Base-by-base conservation (phyloP, 2,329 filamentous ascomycete species). In the Pochonia chlamydosporia region DNA sequence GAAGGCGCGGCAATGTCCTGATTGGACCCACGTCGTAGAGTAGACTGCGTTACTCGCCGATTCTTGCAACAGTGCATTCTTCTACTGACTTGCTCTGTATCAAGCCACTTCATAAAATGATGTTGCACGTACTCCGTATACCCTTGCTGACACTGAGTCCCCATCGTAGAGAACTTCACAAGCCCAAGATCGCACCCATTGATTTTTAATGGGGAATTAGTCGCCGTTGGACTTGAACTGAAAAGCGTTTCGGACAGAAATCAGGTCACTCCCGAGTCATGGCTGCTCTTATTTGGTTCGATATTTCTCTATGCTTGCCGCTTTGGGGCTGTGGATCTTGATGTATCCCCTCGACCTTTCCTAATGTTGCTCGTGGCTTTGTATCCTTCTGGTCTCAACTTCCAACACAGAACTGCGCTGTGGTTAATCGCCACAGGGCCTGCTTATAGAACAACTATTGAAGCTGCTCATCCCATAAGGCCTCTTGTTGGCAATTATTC, bases 11-110 rank as follows among this genome's bases (percentile, higher is more conserved):
- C 37, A 49, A 47, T 25, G 33, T 47, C 48, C 48, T n/a, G 48
- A 41, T 40, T 49, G 48, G 48, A 44, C 44, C 48, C 48, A 49
- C 48, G 48, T 49, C 26, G 40, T 40, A 26, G 16, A 33, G 39
- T 42, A 40, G 37, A 35, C 40, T 43, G n/a, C 33, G 33, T 36
- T 16, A 36, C 35, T 39, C 20, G 18, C 8, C 21, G 20, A 20
- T 10, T 23, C 7, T 39, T 23, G 20, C 35, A 21, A n/a, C 33
- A 36, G 30, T 14, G 9, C 30, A 36, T 8, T 36, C 4, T 20
- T n/a, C 11, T 36, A 36, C 16, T 23, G 20, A 21, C n/a, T 13
- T 39, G 35, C 35, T 4, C 35, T 5, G 11, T 39, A 10, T 20
- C 20, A 23, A 20, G 35, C 4, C 11, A 24, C 11, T n/a, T 23